Evolutionary conservation across 495 filamentous ascomycete genomes (phyloP).

Genomic region (Aspergillus bertholletiae): DNA sequence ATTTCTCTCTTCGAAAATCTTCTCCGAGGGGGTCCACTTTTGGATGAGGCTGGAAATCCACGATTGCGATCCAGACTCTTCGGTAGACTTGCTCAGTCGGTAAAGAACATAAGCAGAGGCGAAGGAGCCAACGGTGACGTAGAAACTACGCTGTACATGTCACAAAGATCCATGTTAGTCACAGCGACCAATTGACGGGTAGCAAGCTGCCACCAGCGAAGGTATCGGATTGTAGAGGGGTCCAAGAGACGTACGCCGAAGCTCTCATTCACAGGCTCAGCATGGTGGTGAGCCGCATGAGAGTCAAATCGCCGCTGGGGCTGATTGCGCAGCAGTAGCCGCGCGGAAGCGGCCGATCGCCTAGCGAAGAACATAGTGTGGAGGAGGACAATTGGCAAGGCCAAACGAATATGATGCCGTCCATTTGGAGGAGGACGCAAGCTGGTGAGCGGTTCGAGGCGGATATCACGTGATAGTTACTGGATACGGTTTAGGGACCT

Average conservation of each 20-base stretch:
- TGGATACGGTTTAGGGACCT: slow-evolving; percentile 9
- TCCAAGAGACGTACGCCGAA: slow-evolving; percentile 55
- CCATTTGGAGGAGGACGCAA: slow-evolving; percentile 16
- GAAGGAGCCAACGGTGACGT: slow-evolving; percentile 55
- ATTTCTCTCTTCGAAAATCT: slow-evolving; percentile 58
- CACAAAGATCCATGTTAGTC: slow-evolving; percentile 13
- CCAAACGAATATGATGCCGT: slow-evolving; percentile 29
- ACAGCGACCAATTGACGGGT: not conserved
- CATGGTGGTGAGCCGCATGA: slow-evolving; percentile 40
- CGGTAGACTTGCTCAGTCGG: slow-evolving; percentile 36
- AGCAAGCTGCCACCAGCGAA: not conserved
- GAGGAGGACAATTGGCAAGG: slow-evolving; percentile 28
- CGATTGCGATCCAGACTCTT: slow-evolving; percentile 48
- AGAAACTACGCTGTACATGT: slow-evolving; percentile 58
- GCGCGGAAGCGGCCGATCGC: slow-evolving; percentile 38
- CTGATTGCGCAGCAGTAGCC: slow-evolving; percentile 43
- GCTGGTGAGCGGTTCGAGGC: slow-evolving; percentile 11
- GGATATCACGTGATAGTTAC: slow-evolving; percentile 14
- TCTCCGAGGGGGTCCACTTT: slow-evolving; percentile 44
- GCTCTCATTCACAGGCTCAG: slow-evolving; percentile 56
- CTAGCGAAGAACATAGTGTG: slow-evolving; percentile 44
- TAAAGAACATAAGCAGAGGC: slow-evolving; percentile 58
- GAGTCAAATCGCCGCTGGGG: slow-evolving; percentile 44
- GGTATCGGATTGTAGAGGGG: not conserved
- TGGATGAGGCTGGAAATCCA: slow-evolving; percentile 56